Conservation (phyloP, 495 filamentous ascomycete genomes). For the Tirmania nivea region DNA sequence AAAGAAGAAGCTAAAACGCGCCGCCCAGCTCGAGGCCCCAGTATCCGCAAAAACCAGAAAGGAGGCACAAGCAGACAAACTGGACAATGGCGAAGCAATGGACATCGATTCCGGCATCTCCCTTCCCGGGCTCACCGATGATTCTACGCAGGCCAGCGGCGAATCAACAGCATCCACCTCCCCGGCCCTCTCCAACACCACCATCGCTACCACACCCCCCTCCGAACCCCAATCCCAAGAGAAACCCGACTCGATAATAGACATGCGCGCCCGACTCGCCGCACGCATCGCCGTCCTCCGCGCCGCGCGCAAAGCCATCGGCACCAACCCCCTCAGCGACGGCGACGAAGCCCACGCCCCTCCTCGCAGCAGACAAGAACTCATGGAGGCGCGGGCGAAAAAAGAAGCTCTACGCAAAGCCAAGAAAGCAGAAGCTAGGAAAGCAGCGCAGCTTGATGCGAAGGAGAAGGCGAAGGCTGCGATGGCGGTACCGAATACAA, state of each 20-base stretch:
- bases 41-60: neutral
- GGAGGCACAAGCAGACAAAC: neutral
- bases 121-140: neutral
- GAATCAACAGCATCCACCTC: neutral
- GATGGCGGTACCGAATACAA: slow-evolving; percentile 4
- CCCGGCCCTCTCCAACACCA: slow-evolving; percentile 21
- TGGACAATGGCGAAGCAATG: neutral
- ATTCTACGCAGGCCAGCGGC: neutral
- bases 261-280: slow-evolving; percentile 49
- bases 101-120: neutral
- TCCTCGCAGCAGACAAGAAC: slow-evolving; percentile 53
- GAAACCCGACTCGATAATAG: slow-evolving; percentile 32
- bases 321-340: slow-evolving; percentile 21
- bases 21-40: neutral
- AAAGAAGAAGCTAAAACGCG: neutral
- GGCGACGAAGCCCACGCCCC: slow-evolving; percentile 41
- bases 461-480: slow-evolving; percentile 42
- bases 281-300: slow-evolving; percentile 65
- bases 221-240: slow-evolving; percentile 50
- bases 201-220: slow-evolving; percentile 16
- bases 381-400: slow-evolving; percentile 68
- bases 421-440: slow-evolving; percentile 62
- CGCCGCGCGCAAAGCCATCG: slow-evolving; percentile 46
- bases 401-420: slow-evolving; percentile 69
- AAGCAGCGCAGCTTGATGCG: slow-evolving; percentile 54